Evolutionary conservation across 2,329 filamentous ascomycete species (phyloP), one percentile per base, ranked within the genome.

Genomic region (Venturiaceae sp.): DNA sequence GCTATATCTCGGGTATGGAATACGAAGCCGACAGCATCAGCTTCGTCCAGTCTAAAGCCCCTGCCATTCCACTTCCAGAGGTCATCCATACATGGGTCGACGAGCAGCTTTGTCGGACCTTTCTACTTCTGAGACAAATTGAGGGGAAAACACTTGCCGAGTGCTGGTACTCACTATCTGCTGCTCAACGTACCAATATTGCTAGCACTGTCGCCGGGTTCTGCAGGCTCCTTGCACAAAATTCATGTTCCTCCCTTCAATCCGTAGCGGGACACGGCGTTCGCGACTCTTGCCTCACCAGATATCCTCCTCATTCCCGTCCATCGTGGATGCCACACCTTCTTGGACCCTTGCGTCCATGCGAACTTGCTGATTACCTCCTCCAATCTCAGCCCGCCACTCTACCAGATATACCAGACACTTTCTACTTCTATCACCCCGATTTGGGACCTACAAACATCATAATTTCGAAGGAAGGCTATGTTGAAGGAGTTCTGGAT

Each of bases 251-350:
- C 34, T 34, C 26, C 32, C 46, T 60, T 37, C 44, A 56, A 28
- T 55, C 52, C 52, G 53, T 41, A 50, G 37, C 37, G 23, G 58
- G 58, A 47, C 23, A 26, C 36, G 53, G 53, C 13, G 33, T 57
- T 36, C 5, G 30, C 16, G 58, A 60, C 16, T 36, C 52, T 41
- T 39, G 5, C 39, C 33, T 60, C 14, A 52, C 46, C 7, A 41
- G 11, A 54, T 32, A 14, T 28, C 34, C 58, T 60, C 53, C 6
- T 19, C 16, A 36, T 33, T 47, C 30, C 16, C 37, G 55, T 30
- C 58, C 58, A 32, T 60, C 52, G 26, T 60, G 58, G 58, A 60
- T 55, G 53, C 58, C 37, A 21, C 30, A 32, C n/a, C 44, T 23
- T 23, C 53, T 56, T 54, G 32, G 23, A 19, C 52, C 52, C 14